Evolutionary conservation across 208 protist genomes (phyloP).

Genomic region (Novymonas esmeraldas): DNA sequence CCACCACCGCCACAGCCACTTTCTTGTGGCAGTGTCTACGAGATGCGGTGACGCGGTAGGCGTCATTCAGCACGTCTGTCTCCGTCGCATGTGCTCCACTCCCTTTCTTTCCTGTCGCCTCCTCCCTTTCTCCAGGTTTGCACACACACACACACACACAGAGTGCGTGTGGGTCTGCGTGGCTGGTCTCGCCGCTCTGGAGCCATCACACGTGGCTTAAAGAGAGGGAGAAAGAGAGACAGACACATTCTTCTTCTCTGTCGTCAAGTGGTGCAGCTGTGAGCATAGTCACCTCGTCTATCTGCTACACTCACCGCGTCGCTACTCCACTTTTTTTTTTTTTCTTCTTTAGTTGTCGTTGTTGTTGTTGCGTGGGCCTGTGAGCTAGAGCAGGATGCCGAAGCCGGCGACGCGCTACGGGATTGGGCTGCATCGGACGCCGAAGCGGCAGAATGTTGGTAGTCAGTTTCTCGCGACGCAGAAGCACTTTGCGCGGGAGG

Average conservation of each 20-base stretch:
- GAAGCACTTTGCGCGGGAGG: constrained; percentile 67
- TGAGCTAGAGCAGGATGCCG: constrained; percentile 12
- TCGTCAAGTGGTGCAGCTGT: neutral
- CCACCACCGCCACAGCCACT: too few relatives aligned
- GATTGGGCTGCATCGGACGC: constrained; percentile 37
- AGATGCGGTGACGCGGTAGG: too few relatives aligned
- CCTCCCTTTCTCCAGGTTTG: too few relatives aligned
- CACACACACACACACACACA: constrained; percentile 1
- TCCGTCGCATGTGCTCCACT: too few relatives aligned
- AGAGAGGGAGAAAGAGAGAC: too few relatives aligned
- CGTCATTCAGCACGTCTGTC: too few relatives aligned
- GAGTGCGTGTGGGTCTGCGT: neutral
- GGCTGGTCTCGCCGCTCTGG: neutral
- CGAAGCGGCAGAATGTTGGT: constrained; percentile 80
- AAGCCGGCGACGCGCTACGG: constrained; percentile 35
- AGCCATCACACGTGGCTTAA: too few relatives aligned
- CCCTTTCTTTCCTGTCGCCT: too few relatives aligned
- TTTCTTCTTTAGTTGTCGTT: neutral
- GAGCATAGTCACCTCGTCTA: neutral
- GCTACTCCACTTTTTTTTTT: neutral
- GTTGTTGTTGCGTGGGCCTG: neutral
- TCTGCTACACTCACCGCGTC: neutral
- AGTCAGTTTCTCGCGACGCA: constrained; percentile 83
- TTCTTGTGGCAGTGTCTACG: too few relatives aligned
- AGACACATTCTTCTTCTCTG: neutral